These are phyloP conservation scores for Conringia planisiliqua DNA, from an alignment of 345 rosid species.

Conservation along the genomic window DNA sequence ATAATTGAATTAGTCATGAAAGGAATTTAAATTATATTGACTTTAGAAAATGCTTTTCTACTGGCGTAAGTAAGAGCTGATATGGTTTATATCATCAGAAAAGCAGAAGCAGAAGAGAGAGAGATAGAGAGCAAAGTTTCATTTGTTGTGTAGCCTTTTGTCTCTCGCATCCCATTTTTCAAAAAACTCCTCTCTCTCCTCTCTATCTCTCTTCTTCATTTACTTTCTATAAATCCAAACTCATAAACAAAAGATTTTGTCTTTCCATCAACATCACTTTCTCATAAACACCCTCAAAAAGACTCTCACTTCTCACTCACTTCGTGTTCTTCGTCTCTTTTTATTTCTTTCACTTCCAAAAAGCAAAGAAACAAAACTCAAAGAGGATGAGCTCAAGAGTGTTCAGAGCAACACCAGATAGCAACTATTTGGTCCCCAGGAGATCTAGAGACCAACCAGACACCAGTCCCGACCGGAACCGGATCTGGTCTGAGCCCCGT, in stretches of 20 bases:
- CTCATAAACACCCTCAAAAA: background rate
- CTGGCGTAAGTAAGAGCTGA: conserved; percentile 15
- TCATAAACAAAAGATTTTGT: conserved; percentile 30
- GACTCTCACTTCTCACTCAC: background rate
- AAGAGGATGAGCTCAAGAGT: conserved; percentile 50
- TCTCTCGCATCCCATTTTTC: conserved; percentile 30
- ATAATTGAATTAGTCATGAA: conserved; percentile 14
- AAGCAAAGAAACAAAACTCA: conserved; percentile 17
- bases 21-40: conserved; percentile 22
- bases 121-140: conserved; percentile 29
- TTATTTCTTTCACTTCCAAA: background rate
- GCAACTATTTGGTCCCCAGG: conserved; percentile 39
- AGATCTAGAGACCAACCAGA: conserved; percentile 42
- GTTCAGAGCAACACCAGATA: conserved; percentile 34
- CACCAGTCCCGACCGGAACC: conserved; percentile 69
- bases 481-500: conserved; percentile 53
- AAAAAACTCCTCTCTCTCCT: conserved; percentile 10
- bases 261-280: conserved; percentile 24
- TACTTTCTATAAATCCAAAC: conserved; percentile 26
- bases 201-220: background rate
- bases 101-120: conserved; percentile 23
- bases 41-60: conserved; percentile 19
- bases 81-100: conserved; percentile 18
- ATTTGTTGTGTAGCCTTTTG: conserved; percentile 25
- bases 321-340: conserved; percentile 18